Percentiles rank a stretch among this genome's conserved stretches.
Conservation (phyloP, 2,329 filamentous ascomycete species). For the Kalmusia sp. region DNA sequence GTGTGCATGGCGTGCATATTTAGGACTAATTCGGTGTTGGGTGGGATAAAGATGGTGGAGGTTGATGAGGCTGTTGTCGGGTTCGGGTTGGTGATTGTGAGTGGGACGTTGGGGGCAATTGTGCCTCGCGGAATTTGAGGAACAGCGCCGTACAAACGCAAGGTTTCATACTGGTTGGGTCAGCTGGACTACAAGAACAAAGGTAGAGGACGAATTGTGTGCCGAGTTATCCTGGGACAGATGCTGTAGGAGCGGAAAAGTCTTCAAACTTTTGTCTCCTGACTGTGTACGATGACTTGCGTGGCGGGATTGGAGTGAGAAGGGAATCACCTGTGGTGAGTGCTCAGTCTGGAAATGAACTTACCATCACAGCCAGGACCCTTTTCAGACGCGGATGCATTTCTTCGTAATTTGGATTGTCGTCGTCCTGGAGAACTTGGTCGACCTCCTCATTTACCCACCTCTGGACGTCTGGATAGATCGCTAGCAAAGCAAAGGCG, state of each 20-base stretch:
- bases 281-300: no score
- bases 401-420: slow-evolving; percentile 47
- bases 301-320: not conserved
- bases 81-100: slow-evolving; percentile 10
- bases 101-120: slow-evolving; percentile 5
- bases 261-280: no score
- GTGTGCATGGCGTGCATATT: slow-evolving; percentile 35
- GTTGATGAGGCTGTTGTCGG: not conserved
- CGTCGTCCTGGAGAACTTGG: slow-evolving; percentile 36
- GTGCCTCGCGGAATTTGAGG: slow-evolving; percentile 22
- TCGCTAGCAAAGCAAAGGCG: slow-evolving; percentile 55
- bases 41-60: slow-evolving; percentile 15
- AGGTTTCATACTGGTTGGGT: slow-evolving; percentile 31
- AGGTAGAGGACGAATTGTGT: no score
- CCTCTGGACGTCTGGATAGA: slow-evolving; percentile 57
- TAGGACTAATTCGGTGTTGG: slow-evolving; percentile 21
- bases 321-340: no score
- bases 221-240: no score
- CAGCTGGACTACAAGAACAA: not conserved
- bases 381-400: slow-evolving; percentile 54
- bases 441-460: slow-evolving; percentile 61
- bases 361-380: slow-evolving; percentile 58
- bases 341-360: slow-evolving; percentile 12
- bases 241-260: no score
- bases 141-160: slow-evolving; percentile 32